Conservation (phyloP, 2,329 filamentous ascomycete species). For the Trichophyton rubrum region DNA sequence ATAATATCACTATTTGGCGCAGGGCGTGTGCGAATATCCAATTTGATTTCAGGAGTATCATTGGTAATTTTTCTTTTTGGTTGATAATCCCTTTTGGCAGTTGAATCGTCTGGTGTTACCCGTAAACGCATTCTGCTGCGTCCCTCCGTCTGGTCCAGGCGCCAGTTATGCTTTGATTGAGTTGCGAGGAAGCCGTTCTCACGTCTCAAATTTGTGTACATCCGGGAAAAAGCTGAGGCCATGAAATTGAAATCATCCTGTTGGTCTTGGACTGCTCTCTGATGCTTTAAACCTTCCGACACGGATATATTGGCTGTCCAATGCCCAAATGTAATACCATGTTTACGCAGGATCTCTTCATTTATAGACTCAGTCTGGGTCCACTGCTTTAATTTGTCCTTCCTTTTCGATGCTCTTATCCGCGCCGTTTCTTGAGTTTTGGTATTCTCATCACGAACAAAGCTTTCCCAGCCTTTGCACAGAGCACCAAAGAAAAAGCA, state of each 20-base stretch:
- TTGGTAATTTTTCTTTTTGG: conserved; percentile 57
- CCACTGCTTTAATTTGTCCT: conserved; percentile 74
- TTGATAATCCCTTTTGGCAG: conserved; percentile 61
- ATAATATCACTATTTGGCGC: conserved; percentile 31
- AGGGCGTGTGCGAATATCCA: conserved; percentile 34
- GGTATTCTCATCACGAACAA: conserved; percentile 69
- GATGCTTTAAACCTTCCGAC: conserved; percentile 83
- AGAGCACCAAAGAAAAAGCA: conserved; percentile 69
- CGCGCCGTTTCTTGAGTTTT: conserved; percentile 65
- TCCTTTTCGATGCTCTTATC: conserved; percentile 57
- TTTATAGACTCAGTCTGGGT: conserved; percentile 53
- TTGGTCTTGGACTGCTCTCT: conserved; percentile 78
- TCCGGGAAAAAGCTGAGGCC: conserved; percentile 59
- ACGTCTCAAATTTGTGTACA: conserved; percentile 64
- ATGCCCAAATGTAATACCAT: conserved; percentile 73
- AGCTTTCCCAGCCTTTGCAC: conserved; percentile 76
- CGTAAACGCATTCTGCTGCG: conserved; percentile 88
- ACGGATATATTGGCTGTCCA: conserved; percentile 95
- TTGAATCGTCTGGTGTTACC: conserved; percentile 63
- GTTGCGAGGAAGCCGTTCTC: conserved; percentile 71
- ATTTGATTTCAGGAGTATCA: conserved; percentile 35
- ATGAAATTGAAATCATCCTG: conserved; percentile 79
- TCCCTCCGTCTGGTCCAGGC: conserved; percentile 88
- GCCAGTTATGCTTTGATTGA: conserved; percentile 59
- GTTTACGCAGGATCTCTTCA: conserved; percentile 63